These are phyloP conservation scores for Verticillium dahliae DNA, from an alignment of 2,329 filamentous ascomycete genomes.

Conservation along the genomic window DNA sequence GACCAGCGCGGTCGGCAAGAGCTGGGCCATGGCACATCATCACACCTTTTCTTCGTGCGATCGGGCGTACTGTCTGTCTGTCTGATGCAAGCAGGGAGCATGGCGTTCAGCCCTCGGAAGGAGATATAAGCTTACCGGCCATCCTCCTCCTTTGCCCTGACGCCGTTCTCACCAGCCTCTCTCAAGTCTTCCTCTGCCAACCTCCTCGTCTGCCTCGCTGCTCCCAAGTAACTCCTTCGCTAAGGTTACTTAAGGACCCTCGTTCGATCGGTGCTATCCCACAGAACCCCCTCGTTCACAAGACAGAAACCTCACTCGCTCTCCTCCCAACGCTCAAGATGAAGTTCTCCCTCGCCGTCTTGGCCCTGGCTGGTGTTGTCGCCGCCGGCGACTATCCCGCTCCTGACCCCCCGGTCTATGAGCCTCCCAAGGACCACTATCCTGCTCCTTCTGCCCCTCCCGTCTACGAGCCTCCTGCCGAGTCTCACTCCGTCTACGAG, in stretches of 20 bases:
- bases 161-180: slow-evolving; percentile 5
- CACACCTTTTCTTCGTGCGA: background rate
- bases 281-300: slow-evolving; percentile 4
- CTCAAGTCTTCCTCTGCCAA: slow-evolving; percentile 7
- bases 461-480: background rate
- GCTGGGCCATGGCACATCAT: slow-evolving; percentile 10
- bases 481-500: background rate
- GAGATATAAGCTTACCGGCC: slow-evolving; percentile 11
- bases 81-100: background rate
- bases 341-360: slow-evolving; percentile 8
- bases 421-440: too few relatives aligned
- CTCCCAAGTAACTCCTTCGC: slow-evolving; percentile 11
- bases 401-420: background rate
- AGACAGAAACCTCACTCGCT: slow-evolving; percentile 2
- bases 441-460: too few relatives aligned
- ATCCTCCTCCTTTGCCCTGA: slow-evolving; percentile 5
- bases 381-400: slow-evolving; percentile 7
- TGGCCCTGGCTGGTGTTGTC: slow-evolving; percentile 8
- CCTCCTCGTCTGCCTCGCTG: slow-evolving; percentile 4
- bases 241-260: slow-evolving; percentile 14
- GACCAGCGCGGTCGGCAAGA: background rate
- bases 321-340: slow-evolving; percentile 1
- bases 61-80: background rate
- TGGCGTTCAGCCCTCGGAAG: background rate
- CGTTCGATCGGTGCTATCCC: slow-evolving; percentile 6